phyloP scores from a whole-genome alignment of 2,329 filamentous ascomycete genomes.

The Chaetothyriales sp. region DNA sequence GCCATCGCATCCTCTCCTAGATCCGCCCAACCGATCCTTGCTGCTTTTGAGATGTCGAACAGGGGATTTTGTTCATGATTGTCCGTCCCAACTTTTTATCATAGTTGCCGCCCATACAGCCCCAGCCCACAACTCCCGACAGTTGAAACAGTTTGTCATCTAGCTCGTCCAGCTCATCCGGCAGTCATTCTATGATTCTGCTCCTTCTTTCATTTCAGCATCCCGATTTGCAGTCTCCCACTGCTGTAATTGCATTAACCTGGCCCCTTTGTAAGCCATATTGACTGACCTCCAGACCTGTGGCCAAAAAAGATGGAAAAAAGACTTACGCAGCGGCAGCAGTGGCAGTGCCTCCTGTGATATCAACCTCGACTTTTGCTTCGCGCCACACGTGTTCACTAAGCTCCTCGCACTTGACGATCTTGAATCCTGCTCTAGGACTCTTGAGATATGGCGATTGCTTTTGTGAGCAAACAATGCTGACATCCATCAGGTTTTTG shows the following conservation, averaged over 20 bases:
- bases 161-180: background rate
- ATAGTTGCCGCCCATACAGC: background rate
- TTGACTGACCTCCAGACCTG: background rate
- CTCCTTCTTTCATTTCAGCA: background rate
- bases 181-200: background rate
- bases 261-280: background rate
- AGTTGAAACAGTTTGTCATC: background rate
- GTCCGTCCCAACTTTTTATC: background rate
- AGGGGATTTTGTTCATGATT: background rate
- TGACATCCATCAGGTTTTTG: conserved; percentile 15
- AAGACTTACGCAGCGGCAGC: background rate
- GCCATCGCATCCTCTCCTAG: background rate
- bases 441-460: conserved; percentile 16
- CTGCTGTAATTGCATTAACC: background rate
- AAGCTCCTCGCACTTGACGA: conserved; percentile 16
- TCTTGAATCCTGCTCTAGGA: conserved; percentile 14
- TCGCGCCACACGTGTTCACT: conserved; percentile 8
- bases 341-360: background rate
- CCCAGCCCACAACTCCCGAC: background rate
- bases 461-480: conserved; percentile 17
- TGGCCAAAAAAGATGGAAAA: background rate
- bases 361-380: background rate
- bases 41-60: background rate
- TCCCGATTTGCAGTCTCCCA: background rate
- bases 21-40: background rate